phyloP scores from a whole-genome alignment of 169 alveolate species.

The Toxoplasma gondii region DNA sequence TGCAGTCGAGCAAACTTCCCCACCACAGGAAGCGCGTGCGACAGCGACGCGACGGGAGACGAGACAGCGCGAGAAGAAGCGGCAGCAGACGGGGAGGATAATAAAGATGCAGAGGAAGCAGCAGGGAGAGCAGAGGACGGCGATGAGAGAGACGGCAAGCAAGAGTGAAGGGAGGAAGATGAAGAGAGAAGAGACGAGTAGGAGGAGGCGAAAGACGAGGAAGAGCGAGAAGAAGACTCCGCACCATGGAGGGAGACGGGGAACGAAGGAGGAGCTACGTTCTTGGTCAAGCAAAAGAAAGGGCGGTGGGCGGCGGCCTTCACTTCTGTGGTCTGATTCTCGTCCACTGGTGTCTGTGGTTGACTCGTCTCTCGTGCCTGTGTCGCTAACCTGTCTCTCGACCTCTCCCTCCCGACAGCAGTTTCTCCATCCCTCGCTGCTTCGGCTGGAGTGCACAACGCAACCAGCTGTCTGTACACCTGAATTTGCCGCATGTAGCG shows the following conservation, averaged over 20 bases:
- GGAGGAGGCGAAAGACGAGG: neutral
- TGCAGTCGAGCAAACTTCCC: neutral
- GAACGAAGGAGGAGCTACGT: neutral
- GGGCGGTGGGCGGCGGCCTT: neutral
- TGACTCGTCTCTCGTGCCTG: neutral
- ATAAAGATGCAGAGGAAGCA: neutral
- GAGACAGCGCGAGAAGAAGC: neutral
- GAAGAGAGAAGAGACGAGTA: neutral
- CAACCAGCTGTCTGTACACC: constrained; percentile 26
- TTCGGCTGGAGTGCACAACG: neutral
- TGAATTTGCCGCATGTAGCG: neutral
- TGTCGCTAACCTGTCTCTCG: neutral
- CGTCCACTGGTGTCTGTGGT: too few species aligned
- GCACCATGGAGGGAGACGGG: neutral
- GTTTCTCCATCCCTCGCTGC: neutral
- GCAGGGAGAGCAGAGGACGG: neutral
- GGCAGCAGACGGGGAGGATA: neutral
- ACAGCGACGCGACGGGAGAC: neutral
- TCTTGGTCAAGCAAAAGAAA: too few species aligned
- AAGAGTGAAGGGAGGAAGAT: neutral
- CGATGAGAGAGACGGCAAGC: constrained; percentile 13
- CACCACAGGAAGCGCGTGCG: neutral
- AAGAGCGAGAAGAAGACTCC: neutral
- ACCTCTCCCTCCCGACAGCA: too few species aligned
- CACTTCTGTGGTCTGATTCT: neutral